Evolutionary conservation across 768 basidiomycete genomes (phyloP).

Genomic region (Tephrocybe sp.): DNA sequence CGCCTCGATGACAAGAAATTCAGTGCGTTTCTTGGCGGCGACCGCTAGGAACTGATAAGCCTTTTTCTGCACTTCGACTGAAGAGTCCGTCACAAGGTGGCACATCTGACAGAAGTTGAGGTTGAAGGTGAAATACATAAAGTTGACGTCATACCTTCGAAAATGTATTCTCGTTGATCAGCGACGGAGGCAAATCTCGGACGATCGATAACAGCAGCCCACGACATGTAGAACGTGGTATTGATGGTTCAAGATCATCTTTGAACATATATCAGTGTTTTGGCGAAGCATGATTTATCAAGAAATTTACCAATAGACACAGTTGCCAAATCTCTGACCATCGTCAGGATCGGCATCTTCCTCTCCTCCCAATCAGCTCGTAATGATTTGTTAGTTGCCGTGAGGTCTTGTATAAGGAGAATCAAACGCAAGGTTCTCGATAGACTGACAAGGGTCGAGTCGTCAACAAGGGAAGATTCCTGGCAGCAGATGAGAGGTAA

Average conservation of each 20-base stretch:
- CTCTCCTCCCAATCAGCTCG: constrained; percentile 68
- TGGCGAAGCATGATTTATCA: not conserved
- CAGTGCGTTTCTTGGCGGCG: constrained; percentile 75
- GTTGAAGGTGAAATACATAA: not conserved
- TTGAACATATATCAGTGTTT: constrained; percentile 1
- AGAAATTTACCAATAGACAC: constrained; percentile 43
- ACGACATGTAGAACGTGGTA: constrained; percentile 65
- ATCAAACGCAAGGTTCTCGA: constrained; percentile 71
- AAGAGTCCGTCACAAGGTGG: constrained; percentile 71
- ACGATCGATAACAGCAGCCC: constrained; percentile 71
- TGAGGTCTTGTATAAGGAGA: constrained; percentile 66
- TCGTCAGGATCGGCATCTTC: constrained; percentile 47
- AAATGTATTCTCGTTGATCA: constrained; percentile 65
- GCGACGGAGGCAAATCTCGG: constrained; percentile 59
- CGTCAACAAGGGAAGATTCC: constrained; percentile 62
- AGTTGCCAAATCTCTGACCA: constrained; percentile 63
- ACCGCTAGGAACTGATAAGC: constrained; percentile 71
- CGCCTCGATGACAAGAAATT: constrained; percentile 83
- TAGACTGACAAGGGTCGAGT: constrained; percentile 58
- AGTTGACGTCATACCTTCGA: constrained; percentile 55
- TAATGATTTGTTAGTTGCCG: constrained; percentile 70
- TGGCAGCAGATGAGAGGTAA: constrained; percentile 27
- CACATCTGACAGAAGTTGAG: constrained; percentile 57
- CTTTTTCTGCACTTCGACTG: constrained; percentile 68
- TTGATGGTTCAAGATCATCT: constrained; percentile 36